phyloP scores from a whole-genome alignment of 2,329 filamentous ascomycete genomes.

The Pseudodiploospora longispora region DNA sequence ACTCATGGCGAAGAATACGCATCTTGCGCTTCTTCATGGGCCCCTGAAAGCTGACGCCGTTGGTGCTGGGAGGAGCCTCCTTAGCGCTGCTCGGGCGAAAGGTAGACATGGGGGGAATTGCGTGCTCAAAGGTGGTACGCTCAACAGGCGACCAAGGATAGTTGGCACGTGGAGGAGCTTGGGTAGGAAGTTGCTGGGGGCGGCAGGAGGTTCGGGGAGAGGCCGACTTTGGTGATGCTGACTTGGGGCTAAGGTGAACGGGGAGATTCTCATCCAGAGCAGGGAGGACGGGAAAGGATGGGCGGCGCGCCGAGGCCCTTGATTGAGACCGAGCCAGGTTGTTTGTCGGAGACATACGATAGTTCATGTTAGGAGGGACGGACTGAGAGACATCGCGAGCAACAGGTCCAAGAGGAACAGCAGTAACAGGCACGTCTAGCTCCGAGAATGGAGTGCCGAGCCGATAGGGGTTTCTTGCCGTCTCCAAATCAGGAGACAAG shows the following conservation, averaged over 20 bases:
- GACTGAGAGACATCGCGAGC: constrained; percentile 78
- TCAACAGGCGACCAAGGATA: constrained; percentile 50
- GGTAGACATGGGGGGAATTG: constrained; percentile 29
- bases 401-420: constrained; percentile 62
- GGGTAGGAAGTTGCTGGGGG: constrained; percentile 32
- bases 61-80: constrained; percentile 25
- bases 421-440: constrained; percentile 77
- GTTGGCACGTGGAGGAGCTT: constrained; percentile 45
- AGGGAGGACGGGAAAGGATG: constrained; percentile 61
- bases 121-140: constrained; percentile 36
- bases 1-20: constrained; percentile 82
- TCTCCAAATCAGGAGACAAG: constrained; percentile 47
- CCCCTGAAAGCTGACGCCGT: constrained; percentile 64
- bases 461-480: constrained; percentile 56
- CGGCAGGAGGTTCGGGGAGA: constrained; percentile 27
- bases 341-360: constrained; percentile 39
- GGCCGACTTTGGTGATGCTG: constrained; percentile 25
- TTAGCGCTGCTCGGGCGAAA: constrained; percentile 15
- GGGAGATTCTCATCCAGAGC: constrained; percentile 58
- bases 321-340: constrained; percentile 39
- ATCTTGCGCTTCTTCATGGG: constrained; percentile 94
- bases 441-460: constrained; percentile 85
- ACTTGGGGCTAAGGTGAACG: constrained; percentile 27
- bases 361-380: constrained; percentile 89
- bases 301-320: constrained; percentile 52